phyloP scores from a whole-genome alignment of 768 basidiomycete genomes.

The Fibroporia radiculosa region DNA sequence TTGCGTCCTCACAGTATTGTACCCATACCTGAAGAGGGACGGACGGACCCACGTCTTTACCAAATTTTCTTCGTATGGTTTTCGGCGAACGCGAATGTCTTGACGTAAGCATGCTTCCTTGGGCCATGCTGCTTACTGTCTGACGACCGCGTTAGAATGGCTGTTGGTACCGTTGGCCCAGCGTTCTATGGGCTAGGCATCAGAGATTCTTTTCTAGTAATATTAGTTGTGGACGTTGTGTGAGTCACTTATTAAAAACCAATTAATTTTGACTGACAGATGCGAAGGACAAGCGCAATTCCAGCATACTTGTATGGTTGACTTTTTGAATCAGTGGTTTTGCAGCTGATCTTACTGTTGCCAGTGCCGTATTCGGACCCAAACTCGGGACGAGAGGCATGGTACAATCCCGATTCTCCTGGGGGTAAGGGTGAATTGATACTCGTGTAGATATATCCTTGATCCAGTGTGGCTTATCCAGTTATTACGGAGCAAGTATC shows the following conservation, averaged over 20 bases:
- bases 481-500: constrained; percentile 33
- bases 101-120: not conserved
- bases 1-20: constrained; percentile 33
- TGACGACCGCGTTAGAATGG: constrained; percentile 25
- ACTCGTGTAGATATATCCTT: not conserved
- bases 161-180: constrained; percentile 44
- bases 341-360: not conserved
- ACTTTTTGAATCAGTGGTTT: not conserved
- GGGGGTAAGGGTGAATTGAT: too few species aligned
- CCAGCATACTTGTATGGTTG: constrained; percentile 32
- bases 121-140: not conserved
- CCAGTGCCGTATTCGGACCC: constrained; percentile 44
- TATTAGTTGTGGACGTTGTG: constrained; percentile 38
- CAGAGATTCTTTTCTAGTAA: constrained; percentile 33
- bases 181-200: constrained; percentile 40
- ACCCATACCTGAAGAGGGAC: constrained; percentile 41
- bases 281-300: constrained; percentile 24
- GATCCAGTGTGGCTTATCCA: constrained; percentile 9
- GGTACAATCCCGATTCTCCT: constrained; percentile 46
- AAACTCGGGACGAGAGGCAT: constrained; percentile 48
- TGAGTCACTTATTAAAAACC: too few species aligned
- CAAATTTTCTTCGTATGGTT: constrained; percentile 67
- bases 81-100: constrained; percentile 1
- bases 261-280: not conserved
- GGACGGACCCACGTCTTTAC: constrained; percentile 48